phyloP scores from a whole-genome alignment of 2,329 filamentous ascomycete genomes.

The Cucurbitaria berberidis region DNA sequence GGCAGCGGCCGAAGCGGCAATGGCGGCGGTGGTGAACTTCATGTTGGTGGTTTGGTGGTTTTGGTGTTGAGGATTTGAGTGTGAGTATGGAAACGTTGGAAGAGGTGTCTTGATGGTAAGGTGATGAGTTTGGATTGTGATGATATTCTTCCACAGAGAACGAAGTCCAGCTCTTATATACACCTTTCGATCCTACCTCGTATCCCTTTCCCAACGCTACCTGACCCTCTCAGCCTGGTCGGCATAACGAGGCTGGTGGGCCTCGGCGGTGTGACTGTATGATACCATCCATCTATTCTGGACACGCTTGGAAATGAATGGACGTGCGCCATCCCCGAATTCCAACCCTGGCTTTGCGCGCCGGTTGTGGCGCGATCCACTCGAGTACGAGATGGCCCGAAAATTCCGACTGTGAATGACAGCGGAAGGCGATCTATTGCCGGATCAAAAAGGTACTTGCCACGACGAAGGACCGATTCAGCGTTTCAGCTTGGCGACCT shows the following conservation, averaged over 20 bases:
- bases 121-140: constrained; percentile 9
- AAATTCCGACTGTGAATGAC: not conserved
- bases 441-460: constrained; percentile 5
- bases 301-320: constrained; percentile 13
- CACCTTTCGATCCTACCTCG: constrained; percentile 1
- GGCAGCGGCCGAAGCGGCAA: constrained; percentile 28
- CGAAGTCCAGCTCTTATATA: constrained; percentile 18
- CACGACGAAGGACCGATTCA: not conserved
- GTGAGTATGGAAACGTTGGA: constrained; percentile 2
- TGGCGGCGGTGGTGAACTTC: constrained; percentile 37
- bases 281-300: constrained; percentile 26
- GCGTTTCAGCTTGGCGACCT: not conserved
- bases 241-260: constrained; percentile 16
- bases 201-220: not conserved
- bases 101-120: constrained; percentile 10
- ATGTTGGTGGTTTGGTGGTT: constrained; percentile 36
- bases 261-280: constrained; percentile 23
- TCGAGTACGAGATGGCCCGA: not conserved
- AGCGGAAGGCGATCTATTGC: no score
- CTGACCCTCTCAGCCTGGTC: not conserved
- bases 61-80: constrained; percentile 9
- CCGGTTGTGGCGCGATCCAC: not conserved
- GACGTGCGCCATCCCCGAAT: constrained; percentile 15
- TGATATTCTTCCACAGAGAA: not conserved
- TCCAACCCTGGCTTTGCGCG: constrained; percentile 1